Percentiles rank a stretch among this genome's conserved stretches.
Evolutionary conservation across 768 basidiomycete genomes (phyloP).

Genomic region (Mycena floridula): DNA sequence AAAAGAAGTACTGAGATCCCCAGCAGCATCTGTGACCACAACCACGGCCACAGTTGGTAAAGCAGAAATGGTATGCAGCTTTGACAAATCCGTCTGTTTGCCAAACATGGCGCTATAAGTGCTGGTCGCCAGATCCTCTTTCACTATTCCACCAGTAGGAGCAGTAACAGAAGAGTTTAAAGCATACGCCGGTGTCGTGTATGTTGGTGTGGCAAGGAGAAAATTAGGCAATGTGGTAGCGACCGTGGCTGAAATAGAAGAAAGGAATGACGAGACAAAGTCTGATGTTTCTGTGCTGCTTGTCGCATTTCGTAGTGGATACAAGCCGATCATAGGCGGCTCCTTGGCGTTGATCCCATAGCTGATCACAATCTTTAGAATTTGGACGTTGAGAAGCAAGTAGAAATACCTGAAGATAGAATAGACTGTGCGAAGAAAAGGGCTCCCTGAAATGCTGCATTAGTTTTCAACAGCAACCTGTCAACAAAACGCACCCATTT

Average conservation of each 20-base stretch:
- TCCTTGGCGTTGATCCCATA: constrained; percentile 72
- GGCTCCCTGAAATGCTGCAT: constrained; percentile 33
- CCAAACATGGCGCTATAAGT: constrained; percentile 62
- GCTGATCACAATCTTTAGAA: constrained; percentile 28
- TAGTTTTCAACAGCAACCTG: neutral
- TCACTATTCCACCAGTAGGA: constrained; percentile 46
- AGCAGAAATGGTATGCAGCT: constrained; percentile 51
- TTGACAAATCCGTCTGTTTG: constrained; percentile 38
- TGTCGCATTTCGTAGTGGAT: constrained; percentile 47
- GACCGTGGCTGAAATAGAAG: constrained; percentile 58
- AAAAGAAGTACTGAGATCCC: constrained; percentile 46
- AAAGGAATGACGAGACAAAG: constrained; percentile 43
- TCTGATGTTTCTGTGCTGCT: constrained; percentile 32
- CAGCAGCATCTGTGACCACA: constrained; percentile 48
- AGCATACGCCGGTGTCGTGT: constrained; percentile 55
- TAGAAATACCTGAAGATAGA: constrained; percentile 61
- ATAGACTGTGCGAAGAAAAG: constrained; percentile 73
- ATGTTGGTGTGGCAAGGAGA: constrained; percentile 56
- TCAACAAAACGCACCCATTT: constrained; percentile 57
- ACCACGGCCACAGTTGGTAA: constrained; percentile 48
- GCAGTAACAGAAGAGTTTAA: constrained; percentile 65
- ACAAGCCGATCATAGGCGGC: constrained; percentile 74
- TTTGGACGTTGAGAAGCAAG: neutral
- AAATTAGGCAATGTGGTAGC: constrained; percentile 69
- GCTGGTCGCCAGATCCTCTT: constrained; percentile 60